Base-by-base conservation (phyloP, 495 filamentous ascomycete genomes). In the Tuber borchii region DNA sequence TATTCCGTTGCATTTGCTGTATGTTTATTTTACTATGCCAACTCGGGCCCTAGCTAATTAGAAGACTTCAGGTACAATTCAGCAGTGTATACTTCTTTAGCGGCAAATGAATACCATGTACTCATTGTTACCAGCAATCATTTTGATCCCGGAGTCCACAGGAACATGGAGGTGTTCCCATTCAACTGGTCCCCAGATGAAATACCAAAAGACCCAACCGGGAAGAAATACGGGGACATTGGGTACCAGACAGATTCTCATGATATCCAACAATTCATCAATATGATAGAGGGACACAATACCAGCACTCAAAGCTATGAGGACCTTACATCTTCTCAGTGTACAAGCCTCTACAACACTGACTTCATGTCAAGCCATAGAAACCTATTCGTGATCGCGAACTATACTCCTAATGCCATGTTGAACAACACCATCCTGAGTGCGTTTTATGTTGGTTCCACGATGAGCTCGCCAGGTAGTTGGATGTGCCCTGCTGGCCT, bases 1-100 rank as follows among this genome's bases (percentile, higher is more conserved):
- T 0, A 17, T 81, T 26, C 83, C 82, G 8, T 48, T 84, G 69
- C 83, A 84, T 81, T 69, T 84, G 37, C 71, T 84, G 83, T 84
- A 74, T 74, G 76, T 75, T 70, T 48, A 9, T 48, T 8, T 48
- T 48, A 22, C 20, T 20, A 48, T 48, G 4, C 46, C 5, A n/a
- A 19, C 42, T 12, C 1, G 19, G 16, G 39, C 8, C n/a, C 71
- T 31, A 26, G 46, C 20, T 48, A 22, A 48, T 22, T 5, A 17
- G 19, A 22, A 20, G 34, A 2, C 34, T 37, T 17, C 69, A 76
- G 71, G 37, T 81, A 76, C 75, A 83, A 84, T 77, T 83, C 78
- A 17, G 77, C 78, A 8, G 48, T 83, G 44, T 83, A 82, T 51
- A 75, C 77, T 19, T 77, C 81, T 1, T 26, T 79, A 42, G 37